Evolutionary conservation across 2,329 filamentous ascomycete species (phyloP).

Genomic region (Hysterium pulicare): DNA sequence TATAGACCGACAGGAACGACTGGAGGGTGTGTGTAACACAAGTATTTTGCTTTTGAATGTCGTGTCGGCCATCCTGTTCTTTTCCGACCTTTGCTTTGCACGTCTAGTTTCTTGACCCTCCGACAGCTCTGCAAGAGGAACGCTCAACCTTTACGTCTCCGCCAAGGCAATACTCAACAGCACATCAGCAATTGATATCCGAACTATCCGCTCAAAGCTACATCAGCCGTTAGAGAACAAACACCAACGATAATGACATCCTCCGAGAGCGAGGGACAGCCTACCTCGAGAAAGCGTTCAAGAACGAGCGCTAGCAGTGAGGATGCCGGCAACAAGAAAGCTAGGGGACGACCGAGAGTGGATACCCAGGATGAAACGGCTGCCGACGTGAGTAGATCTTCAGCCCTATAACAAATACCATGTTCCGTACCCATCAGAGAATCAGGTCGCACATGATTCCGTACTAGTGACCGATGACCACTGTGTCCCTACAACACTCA

Average conservation of each 20-base stretch:
- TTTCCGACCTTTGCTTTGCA: neutral
- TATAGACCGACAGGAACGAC: neutral
- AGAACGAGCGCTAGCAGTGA: conserved; percentile 21
- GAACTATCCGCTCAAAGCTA: neutral
- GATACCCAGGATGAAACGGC: conserved; percentile 75
- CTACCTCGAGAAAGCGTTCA: conserved; percentile 29
- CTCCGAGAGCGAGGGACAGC: conserved; percentile 29
- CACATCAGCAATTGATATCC: neutral
- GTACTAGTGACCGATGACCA: neutral
- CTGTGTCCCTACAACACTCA: neutral
- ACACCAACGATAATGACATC: conserved; percentile 18
- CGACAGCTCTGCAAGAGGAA: no score
- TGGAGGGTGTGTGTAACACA: neutral
- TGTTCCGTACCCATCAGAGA: conserved; percentile 4
- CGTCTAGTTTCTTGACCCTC: neutral
- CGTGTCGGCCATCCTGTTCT: neutral
- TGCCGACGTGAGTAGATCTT: conserved; percentile 64
- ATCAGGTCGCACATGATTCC: neutral
- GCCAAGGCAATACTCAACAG: neutral
- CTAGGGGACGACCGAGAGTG: conserved; percentile 70
- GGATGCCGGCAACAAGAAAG: conserved; percentile 45
- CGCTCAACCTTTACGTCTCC: neutral
- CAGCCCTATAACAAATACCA: neutral
- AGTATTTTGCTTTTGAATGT: neutral
- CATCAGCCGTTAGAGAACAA: neutral